Base-by-base conservation (phyloP, 441 rosid genomes). In the Adansonia madagascariensis region DNA sequence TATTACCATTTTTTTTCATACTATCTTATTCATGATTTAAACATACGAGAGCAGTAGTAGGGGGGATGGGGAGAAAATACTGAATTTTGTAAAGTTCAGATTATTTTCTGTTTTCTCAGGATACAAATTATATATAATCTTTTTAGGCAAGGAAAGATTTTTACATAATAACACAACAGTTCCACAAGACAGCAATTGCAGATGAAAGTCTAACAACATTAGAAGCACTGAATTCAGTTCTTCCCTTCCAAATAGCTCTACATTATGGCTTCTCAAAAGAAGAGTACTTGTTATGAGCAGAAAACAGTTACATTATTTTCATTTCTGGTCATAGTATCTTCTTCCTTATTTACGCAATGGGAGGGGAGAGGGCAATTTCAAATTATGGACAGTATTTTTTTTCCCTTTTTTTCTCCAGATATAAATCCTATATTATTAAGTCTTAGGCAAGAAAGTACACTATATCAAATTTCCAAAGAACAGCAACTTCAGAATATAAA, bases 401-500 rank as follows among this genome's bases (percentile, higher is more conserved):
- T 63, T 15, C 0, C 6, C 47, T 2, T 3, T n/a, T n/a, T 50
- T 15, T 49, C 53, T 17, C 41, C 41, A 35, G 41, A 35, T 35
- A 17, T 20, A 66, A 8, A 49, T 14, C 70, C 49, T 65, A 39
- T 39, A 39, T 41, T 61, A 4, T 39, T n/a, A 65, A 65, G 47
- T n/a, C 17, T 17, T 39, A 41, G 47, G 14, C 27, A 39, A 65
- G 22, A 1, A 64, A 12, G 17, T 41, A n/a, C 12, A 41, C 3
- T 41, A 7, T 65, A 65, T 20, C 0, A 22, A 17, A 65, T 41
- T 41, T 8, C 15, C 57, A 47, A 14, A 47, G 44, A 39, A 59
- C n/a, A 59, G 55, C 52, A 44, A 57, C 46, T 14, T 62, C 70
- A 47, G 67, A 57, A 20, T 12, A 43, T 44, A 67, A 77, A 35